Base-by-base conservation (phyloP, 257 asterid genomes). In the Penstemon newberryi region DNA sequence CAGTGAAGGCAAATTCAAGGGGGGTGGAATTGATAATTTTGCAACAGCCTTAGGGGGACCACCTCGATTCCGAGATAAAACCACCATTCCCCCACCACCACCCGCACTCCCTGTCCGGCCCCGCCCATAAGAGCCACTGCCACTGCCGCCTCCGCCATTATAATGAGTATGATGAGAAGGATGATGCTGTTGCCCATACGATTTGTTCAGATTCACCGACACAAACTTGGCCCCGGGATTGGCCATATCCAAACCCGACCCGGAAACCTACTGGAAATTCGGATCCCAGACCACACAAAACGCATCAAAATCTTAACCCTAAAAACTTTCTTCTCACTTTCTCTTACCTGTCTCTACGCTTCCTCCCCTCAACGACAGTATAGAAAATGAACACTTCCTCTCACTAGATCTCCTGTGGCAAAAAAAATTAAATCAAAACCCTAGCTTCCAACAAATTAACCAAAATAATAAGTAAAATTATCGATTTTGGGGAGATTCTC, bases 1-100 rank as follows among this genome's bases (percentile, higher is more conserved):
- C 90, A 94, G 67, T 2, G 99, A 94, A 0, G 97, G 97, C 78
- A 94, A 81, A 81, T 94, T 94, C 83, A 94, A 72, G 84, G 97
- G 99, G 80, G 97, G 95, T 41, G 96, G 97, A 78, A 91, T 87
- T 38, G 97, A 91, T 77, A 91, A 67, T 75, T 94, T 94, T 5
- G 97, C 69, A 69, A 72, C 92, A 74, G 75, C 78, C 83, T 91
- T 90, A 54, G 87, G 90, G 5, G 75, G 54, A 53, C 59, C 76
- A 38, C 75, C 77, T 80, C 93, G 80, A 59, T 76, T 72, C 86
- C 96, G 83, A 8, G 97, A 92, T 67, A 92, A 67, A 78, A 90
- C 89, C 75, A 90, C 87, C 96, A 93, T 90, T 65, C 98, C 98
- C 42, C 96, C 94, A 59, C 87, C 83, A 13, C 86, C 86, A 5